A percentile compares a stretch with the other conserved stretches of the same genome.
These are phyloP conservation scores for Sporothrix humicola DNA, from an alignment of 2,329 filamentous ascomycete species.

Conservation along the genomic window DNA sequence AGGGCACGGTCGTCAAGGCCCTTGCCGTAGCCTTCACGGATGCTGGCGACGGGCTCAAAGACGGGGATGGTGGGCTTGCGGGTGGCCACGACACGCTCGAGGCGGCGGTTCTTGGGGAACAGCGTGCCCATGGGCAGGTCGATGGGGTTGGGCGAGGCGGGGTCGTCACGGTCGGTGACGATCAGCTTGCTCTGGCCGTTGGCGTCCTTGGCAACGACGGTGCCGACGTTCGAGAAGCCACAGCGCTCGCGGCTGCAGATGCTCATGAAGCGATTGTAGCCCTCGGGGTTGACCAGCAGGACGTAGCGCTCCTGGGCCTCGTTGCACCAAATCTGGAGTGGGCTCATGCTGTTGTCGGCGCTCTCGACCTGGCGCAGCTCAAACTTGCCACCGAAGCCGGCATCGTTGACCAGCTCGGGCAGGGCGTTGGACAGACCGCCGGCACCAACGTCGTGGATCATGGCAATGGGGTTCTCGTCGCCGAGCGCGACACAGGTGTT, in stretches of 20 bases:
- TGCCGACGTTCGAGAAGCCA: slow-evolving; percentile 89
- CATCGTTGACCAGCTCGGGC: slow-evolving; percentile 89
- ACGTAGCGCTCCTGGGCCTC: slow-evolving; percentile 98
- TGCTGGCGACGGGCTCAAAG: slow-evolving; percentile 71
- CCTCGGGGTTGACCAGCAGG: slow-evolving; percentile 79
- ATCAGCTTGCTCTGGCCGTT: slow-evolving; percentile 73
- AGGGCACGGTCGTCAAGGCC: slow-evolving; percentile 59
- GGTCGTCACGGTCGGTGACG: slow-evolving; percentile 79
- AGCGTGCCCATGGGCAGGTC: slow-evolving; percentile 87
- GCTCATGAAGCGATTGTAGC: slow-evolving; percentile 75
- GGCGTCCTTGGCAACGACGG: slow-evolving; percentile 67
- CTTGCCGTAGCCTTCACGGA: slow-evolving; percentile 68
- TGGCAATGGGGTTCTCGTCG: slow-evolving; percentile 84
- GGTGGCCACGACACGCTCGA: slow-evolving; percentile 75
- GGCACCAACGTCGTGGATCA: slow-evolving; percentile 97
- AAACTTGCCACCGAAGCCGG: slow-evolving; percentile 86
- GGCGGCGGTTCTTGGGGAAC: slow-evolving; percentile 85
- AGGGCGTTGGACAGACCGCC: slow-evolving; percentile 79
- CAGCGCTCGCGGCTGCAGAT: slow-evolving; percentile 84
- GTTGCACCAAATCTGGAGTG: slow-evolving; percentile 96
- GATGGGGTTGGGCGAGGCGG: slow-evolving; percentile 76
- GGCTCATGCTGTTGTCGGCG: slow-evolving; percentile 89
- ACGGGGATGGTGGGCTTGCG: slow-evolving; percentile 69
- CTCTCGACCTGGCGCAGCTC: slow-evolving; percentile 94
- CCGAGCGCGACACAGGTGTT: slow-evolving; percentile 89